Conservation (phyloP, 352 stramenopile genomes). For the Phytopythium cucurbitacearum region DNA sequence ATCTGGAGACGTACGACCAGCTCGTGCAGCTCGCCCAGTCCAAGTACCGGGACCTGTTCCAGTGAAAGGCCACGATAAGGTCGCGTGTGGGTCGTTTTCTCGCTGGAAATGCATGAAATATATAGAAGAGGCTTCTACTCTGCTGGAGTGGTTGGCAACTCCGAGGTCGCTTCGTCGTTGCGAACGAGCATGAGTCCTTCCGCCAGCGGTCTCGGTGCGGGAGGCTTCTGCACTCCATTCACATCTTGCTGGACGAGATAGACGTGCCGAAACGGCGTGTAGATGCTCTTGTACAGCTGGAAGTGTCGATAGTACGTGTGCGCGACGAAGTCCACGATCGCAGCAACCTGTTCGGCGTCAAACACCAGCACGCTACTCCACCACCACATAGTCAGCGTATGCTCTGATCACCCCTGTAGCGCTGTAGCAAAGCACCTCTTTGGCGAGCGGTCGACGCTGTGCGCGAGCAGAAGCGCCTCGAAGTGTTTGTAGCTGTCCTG, state of each 20-base stretch:
- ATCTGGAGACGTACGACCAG: constrained; percentile 82
- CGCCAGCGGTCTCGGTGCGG: constrained; percentile 23
- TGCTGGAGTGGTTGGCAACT: constrained; percentile 3
- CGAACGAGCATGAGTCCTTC: constrained; percentile 33
- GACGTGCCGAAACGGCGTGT: constrained; percentile 55
- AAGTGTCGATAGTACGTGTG: constrained; percentile 82
- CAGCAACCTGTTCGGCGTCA: constrained; percentile 27
- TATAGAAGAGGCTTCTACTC: constrained; percentile 6
- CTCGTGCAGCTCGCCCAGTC: constrained; percentile 67
- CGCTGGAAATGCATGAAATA: constrained; percentile 4
- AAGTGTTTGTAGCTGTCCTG: constrained; percentile 54
- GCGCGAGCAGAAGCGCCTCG: constrained; percentile 48
- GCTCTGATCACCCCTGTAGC: background rate
- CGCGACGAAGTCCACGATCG: constrained; percentile 69
- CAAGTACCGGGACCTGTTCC: constrained; percentile 74
- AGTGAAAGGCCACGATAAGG: constrained; percentile 11
- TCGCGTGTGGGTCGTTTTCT: background rate
- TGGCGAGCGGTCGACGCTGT: constrained; percentile 65
- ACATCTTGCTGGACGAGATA: constrained; percentile 42
- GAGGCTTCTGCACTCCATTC: constrained; percentile 42
- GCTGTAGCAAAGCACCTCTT: constrained; percentile 36
- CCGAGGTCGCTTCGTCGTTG: constrained; percentile 3
- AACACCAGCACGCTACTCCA: constrained; percentile 29
- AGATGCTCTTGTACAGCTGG: constrained; percentile 77
- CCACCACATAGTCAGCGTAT: constrained; percentile 28